Evolutionary conservation across 768 basidiomycete genomes (phyloP), one percentile per base, ranked within the genome.

Genomic region (Gloeophyllum trabeum): DNA sequence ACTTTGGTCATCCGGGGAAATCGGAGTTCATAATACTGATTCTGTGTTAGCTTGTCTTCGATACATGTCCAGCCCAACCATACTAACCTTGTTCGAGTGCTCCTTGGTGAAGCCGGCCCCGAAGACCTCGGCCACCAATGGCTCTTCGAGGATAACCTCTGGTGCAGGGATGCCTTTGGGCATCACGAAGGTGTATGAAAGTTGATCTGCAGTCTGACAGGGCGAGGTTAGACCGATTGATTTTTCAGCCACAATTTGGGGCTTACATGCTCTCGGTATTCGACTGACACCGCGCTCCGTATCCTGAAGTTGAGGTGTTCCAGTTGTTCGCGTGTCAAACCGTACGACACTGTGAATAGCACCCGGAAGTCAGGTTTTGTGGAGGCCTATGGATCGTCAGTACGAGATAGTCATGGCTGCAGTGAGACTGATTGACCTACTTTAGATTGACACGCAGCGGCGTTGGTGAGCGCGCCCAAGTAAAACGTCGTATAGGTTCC

Each of bases 91-190:
- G 53, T 73, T 73, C 20, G 61, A 49, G 0, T 65, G 62, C n/a
- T 77, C 60, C 54, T 84, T 86, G 23, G 81, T 82, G 52, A 90
- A 93, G 1, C 89, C 84, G 3, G 84, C 90, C 10, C 90, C 89
- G 46, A 75, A 78, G 3, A 93, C 52, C 51, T 91, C 88, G 2
- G 69, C 77, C 4, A 85, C 64, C 13, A 88, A 51, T 2, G 89
- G 89, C 22, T 61, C 61, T 7, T 61, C 58, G 20, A 93, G 61
- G 44, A 91, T 55, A 3, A 76, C 57, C 0, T 62, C 54, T 4
- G 90, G 90, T 2, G 61, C 61, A 1, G 56, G 45, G 14, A 84
- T 61, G 0, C 69, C 66, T 3, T 55, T 52, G 16, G 69, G 68
- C 14, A 86, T 42, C 0, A 61, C 62, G 50, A 75, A 75, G 0